Percentiles rank a stretch among this genome's conserved stretches.
phyloP scores from a whole-genome alignment of 2,329 filamentous ascomycete genomes.

The Chaetomiaceae sp. region DNA sequence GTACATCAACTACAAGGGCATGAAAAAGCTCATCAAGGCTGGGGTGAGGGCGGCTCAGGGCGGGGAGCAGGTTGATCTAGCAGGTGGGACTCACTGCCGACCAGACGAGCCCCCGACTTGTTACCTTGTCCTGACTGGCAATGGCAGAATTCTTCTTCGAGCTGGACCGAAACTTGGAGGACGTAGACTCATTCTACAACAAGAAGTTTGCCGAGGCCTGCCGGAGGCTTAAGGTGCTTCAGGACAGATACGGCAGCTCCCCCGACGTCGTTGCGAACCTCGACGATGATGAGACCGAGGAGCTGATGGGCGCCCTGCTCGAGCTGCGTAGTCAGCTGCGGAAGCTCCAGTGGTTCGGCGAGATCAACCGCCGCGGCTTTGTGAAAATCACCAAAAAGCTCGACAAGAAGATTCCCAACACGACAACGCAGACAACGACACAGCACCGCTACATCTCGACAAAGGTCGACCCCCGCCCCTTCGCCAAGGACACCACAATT shows the following conservation, averaged over 20 bases:
- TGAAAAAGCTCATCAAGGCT: slow-evolving; percentile 94
- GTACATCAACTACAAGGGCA: slow-evolving; percentile 84
- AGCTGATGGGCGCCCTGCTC: slow-evolving; percentile 82
- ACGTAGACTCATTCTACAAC: slow-evolving; percentile 95
- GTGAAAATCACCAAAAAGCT: slow-evolving; percentile 99
- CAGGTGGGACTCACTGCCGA: slow-evolving; percentile 55
- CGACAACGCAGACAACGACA: slow-evolving; percentile 70
- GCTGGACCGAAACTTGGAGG: slow-evolving; percentile 93
- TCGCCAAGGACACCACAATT: slow-evolving; percentile 66
- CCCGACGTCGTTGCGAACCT: slow-evolving; percentile 66
- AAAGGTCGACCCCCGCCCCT: slow-evolving; percentile 83
- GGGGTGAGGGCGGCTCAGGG: slow-evolving; percentile 61
- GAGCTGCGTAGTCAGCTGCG: slow-evolving; percentile 83
- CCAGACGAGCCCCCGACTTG: no score
- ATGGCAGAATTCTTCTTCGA: slow-evolving; percentile 88
- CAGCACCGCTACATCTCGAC: slow-evolving; percentile 84
- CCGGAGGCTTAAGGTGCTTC: slow-evolving; percentile 77
- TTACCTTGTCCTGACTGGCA: slow-evolving; percentile 18
- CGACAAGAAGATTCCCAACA: slow-evolving; percentile 83
- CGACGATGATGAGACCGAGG: slow-evolving; percentile 84
- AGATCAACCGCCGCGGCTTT: slow-evolving; percentile 92
- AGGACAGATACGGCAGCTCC: slow-evolving; percentile 78
- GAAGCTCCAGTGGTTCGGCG: slow-evolving; percentile 95
- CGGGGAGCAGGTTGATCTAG: slow-evolving; percentile 77
- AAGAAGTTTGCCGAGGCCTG: slow-evolving; percentile 85